A percentile compares a stretch with the other conserved stretches of the same genome.
Conservation (phyloP, 1,139 yeast genomes). For the Suhomyces bolitotheri region DNA sequence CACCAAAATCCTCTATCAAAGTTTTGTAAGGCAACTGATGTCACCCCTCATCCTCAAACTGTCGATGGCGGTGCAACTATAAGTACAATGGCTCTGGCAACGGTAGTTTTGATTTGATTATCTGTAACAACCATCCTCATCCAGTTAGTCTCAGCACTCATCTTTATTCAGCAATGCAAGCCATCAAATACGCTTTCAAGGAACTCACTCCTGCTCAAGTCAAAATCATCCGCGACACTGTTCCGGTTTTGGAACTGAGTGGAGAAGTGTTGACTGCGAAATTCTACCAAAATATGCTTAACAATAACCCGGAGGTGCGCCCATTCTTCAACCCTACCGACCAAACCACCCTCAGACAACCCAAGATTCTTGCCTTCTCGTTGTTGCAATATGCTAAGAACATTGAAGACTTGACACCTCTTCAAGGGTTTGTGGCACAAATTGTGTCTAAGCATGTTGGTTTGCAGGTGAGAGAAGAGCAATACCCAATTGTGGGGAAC, state of each 20-base stretch:
- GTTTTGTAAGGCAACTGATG: too few species aligned
- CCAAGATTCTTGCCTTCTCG: conserved; percentile 64
- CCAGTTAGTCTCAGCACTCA: too few species aligned
- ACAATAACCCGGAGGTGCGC: conserved; percentile 52
- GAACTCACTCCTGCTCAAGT: conserved; percentile 34
- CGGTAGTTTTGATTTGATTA: too few species aligned
- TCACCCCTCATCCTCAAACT: too few species aligned
- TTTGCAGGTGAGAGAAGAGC: conserved; percentile 59
- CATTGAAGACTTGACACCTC: conserved; percentile 58
- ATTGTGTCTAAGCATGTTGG: conserved; percentile 70
- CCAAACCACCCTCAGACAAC: conserved; percentile 59
- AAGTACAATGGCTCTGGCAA: too few species aligned
- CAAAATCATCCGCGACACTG: conserved; percentile 50
- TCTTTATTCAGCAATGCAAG: too few species aligned
- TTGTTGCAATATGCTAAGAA: conserved; percentile 62
- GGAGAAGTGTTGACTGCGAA: conserved; percentile 57
- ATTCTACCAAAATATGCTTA: conserved; percentile 59
- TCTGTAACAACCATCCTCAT: too few species aligned
- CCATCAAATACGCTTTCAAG: conserved; percentile 17
- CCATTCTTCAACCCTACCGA: conserved; percentile 62
- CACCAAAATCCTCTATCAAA: too few species aligned
- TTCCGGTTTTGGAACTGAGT: conserved; percentile 57
- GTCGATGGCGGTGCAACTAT: too few species aligned
- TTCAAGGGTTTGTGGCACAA: conserved; percentile 55
- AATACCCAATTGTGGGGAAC: conserved; percentile 64